These are phyloP conservation scores for Trichoderma orchidacearum DNA, from an alignment of 495 filamentous ascomycete genomes.

Conservation along the genomic window DNA sequence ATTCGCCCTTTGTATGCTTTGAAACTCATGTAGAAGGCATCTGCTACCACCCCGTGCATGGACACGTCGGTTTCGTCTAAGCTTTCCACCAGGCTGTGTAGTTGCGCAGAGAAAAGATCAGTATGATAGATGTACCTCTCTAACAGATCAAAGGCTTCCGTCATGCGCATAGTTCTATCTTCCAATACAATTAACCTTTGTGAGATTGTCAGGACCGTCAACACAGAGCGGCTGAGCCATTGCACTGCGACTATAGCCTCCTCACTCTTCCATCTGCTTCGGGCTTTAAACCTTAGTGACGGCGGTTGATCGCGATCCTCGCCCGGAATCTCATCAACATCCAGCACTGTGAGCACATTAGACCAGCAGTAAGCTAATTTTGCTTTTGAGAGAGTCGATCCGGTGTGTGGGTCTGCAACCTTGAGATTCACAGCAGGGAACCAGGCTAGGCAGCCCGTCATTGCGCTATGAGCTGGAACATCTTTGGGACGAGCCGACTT, in stretches of 20 bases:
- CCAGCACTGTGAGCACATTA: constrained; percentile 82
- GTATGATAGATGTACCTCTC: constrained; percentile 85
- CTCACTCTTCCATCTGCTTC: constrained; percentile 84
- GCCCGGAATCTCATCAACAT: constrained; percentile 61
- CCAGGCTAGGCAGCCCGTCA: constrained; percentile 93
- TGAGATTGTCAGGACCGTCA: constrained; percentile 83
- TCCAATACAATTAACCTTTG: constrained; percentile 88
- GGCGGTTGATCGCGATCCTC: constrained; percentile 59
- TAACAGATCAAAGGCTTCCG: constrained; percentile 85
- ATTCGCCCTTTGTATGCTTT: constrained; percentile 87
- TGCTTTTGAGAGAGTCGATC: constrained; percentile 46
- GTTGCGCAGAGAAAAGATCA: constrained; percentile 72
- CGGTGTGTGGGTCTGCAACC: constrained; percentile 43
- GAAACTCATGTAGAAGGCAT: constrained; percentile 97
- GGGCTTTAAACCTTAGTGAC: constrained; percentile 61
- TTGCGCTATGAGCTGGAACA: constrained; percentile 70
- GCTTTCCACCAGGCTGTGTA: constrained; percentile 73
- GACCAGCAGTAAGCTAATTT: constrained; percentile 99
- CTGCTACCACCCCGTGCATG: constrained; percentile 91
- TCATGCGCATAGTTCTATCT: constrained; percentile 74
- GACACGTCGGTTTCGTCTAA: constrained; percentile 76
- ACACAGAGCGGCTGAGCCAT: constrained; percentile 88
- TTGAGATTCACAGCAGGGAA: constrained; percentile 93
- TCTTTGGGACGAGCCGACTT: constrained; percentile 86
- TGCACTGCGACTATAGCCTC: constrained; percentile 95